Conservation (phyloP, 2,329 filamentous ascomycete species). For the Calonectria pteridis region DNA sequence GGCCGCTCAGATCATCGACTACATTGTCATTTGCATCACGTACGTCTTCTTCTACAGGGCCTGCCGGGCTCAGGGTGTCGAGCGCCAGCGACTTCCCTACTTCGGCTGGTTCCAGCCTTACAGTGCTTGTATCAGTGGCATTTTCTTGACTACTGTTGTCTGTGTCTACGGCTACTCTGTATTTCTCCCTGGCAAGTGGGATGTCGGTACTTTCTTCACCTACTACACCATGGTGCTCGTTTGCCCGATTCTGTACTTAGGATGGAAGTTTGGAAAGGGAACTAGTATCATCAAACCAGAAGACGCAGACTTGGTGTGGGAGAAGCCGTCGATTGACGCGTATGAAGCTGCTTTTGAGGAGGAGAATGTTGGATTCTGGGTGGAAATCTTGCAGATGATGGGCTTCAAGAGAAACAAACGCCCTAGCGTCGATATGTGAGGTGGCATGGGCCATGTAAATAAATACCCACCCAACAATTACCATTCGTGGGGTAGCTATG, state of each 20-base stretch:
- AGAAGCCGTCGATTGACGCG: slow-evolving; percentile 29
- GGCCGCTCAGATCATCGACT: slow-evolving; percentile 70
- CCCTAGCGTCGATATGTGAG: background rate
- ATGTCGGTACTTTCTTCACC: slow-evolving; percentile 58
- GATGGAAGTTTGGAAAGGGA: slow-evolving; percentile 31
- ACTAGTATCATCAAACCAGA: slow-evolving; percentile 26
- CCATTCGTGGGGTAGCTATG: background rate
- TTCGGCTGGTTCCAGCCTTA: slow-evolving; percentile 69
- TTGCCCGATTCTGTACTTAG: slow-evolving; percentile 21
- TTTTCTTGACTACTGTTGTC: slow-evolving; percentile 43
- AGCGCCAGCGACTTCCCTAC: slow-evolving; percentile 67
- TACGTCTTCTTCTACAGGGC: slow-evolving; percentile 64
- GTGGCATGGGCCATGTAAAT: background rate
- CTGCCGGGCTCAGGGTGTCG: slow-evolving; percentile 62
- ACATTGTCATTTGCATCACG: slow-evolving; percentile 64
- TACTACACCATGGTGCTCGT: slow-evolving; percentile 63
- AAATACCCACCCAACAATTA: background rate
- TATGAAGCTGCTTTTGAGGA: slow-evolving; percentile 27
- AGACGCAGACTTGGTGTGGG: slow-evolving; percentile 31
- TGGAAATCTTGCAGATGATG: slow-evolving; percentile 23
- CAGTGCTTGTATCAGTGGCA: slow-evolving; percentile 56
- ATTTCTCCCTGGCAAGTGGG: slow-evolving; percentile 58
- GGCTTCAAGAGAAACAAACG: slow-evolving; percentile 18
- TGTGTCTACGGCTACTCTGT: slow-evolving; percentile 64
- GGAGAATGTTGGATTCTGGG: slow-evolving; percentile 26